Conservation (phyloP, 306 rosid species). For the Vicia faba region DNA sequence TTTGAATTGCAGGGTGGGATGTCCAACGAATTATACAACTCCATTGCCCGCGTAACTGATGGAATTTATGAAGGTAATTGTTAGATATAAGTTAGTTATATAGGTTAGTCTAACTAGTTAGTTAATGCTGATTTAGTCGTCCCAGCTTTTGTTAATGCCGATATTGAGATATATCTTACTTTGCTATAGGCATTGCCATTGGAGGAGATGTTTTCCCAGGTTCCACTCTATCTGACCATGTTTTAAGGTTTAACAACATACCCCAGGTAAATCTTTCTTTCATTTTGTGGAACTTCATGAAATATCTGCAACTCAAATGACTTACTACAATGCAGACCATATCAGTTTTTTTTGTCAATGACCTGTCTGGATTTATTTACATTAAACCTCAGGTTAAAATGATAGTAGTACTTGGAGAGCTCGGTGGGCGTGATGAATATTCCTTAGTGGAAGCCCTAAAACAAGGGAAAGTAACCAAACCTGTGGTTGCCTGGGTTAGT, state of each 20-base stretch:
- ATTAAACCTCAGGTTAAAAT: constrained; percentile 71
- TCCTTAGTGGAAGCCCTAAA: constrained; percentile 94
- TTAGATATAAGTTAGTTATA: too few species aligned
- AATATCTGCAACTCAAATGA: constrained; percentile 19
- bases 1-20: constrained; percentile 85
- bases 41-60: constrained; percentile 91
- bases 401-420: constrained; percentile 98
- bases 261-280: constrained; percentile 68
- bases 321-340: constrained; percentile 16
- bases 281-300: constrained; percentile 33
- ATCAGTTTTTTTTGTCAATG: constrained; percentile 26
- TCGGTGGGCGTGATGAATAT: constrained; percentile 97
- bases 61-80: constrained; percentile 90
- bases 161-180: constrained; percentile 36
- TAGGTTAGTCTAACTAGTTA: too few species aligned
- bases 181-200: constrained; percentile 84
- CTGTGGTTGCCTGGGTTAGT: constrained; percentile 99
- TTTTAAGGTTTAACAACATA: constrained; percentile 96
- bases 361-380: constrained; percentile 40
- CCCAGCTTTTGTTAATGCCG: constrained; percentile 7
- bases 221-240: constrained; percentile 97
- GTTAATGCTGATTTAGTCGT: constrained; percentile 7
- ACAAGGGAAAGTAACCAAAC: constrained; percentile 91
- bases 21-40: constrained; percentile 95
- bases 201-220: constrained; percentile 99